Conservation (phyloP, 2,329 filamentous ascomycete genomes). For the Arachnomyces sp. region DNA sequence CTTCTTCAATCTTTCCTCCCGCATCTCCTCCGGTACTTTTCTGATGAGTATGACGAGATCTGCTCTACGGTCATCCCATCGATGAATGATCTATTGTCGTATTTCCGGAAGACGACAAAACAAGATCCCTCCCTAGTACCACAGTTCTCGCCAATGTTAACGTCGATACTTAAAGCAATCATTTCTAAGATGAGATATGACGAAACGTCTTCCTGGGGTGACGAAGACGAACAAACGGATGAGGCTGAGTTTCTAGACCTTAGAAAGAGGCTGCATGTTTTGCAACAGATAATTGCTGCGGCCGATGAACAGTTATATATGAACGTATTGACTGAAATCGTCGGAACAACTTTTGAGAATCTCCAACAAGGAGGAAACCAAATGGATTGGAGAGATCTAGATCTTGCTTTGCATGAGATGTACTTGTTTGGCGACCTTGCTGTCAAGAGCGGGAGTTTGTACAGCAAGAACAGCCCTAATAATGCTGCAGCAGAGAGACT, state of each 20-base stretch:
- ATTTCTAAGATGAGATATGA: slow-evolving; percentile 97
- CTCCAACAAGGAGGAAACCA: slow-evolving; percentile 63
- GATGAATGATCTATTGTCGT: slow-evolving; percentile 83
- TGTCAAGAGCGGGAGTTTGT: slow-evolving; percentile 79
- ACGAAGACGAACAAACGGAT: slow-evolving; percentile 89
- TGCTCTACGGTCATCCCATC: slow-evolving; percentile 93
- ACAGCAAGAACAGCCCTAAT: slow-evolving; percentile 73
- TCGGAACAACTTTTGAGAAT: slow-evolving; percentile 79
- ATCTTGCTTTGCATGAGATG: slow-evolving; percentile 91
- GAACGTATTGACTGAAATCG: slow-evolving; percentile 75
- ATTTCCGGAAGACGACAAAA: slow-evolving; percentile 71
- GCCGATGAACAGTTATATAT: slow-evolving; percentile 85
- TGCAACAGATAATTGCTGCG: slow-evolving; percentile 86
- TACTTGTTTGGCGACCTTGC: slow-evolving; percentile 90
- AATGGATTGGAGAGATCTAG: slow-evolving; percentile 90
- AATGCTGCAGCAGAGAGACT: slow-evolving; percentile 71
- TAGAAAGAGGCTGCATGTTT: slow-evolving; percentile 75
- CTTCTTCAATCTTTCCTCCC: slow-evolving; percentile 77
- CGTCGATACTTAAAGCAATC: slow-evolving; percentile 82
- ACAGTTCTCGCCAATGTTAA: slow-evolving; percentile 72
- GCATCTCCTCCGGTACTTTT: slow-evolving; percentile 85
- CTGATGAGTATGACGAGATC: slow-evolving; percentile 95
- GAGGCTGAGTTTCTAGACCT: slow-evolving; percentile 97
- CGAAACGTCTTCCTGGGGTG: slow-evolving; percentile 85
- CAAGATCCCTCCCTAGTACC: slow-evolving; percentile 55